These are phyloP conservation scores for Serendipita sp. DNA, from an alignment of 768 basidiomycete genomes.

Conservation along the genomic window DNA sequence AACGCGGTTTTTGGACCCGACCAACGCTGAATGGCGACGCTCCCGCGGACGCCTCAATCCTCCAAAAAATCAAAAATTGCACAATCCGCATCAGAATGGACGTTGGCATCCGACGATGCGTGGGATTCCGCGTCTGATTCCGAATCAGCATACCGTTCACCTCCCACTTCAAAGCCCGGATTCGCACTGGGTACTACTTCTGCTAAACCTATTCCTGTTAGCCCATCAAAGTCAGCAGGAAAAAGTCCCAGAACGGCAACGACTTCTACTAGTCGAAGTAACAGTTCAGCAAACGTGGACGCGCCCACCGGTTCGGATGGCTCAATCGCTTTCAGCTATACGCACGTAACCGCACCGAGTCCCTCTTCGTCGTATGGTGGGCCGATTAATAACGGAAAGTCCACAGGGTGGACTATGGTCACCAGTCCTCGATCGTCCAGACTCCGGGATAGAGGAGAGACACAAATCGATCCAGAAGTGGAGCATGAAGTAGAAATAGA, in stretches of 20 bases:
- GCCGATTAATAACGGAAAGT: constrained; percentile 36
- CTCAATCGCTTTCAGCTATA: constrained; percentile 61
- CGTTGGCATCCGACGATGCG: constrained; percentile 39
- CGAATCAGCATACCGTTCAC: constrained; percentile 27
- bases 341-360: constrained; percentile 58
- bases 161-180: neutral
- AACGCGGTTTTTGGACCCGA: neutral
- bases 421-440: constrained; percentile 23
- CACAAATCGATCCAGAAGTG: constrained; percentile 15
- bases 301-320: constrained; percentile 8
- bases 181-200: constrained; percentile 17
- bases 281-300: neutral
- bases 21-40: neutral
- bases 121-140: constrained; percentile 78
- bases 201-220: constrained; percentile 20
- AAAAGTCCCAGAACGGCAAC: constrained; percentile 27
- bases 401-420: constrained; percentile 54
- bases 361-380: constrained; percentile 21
- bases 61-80: neutral
- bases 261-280: constrained; percentile 34
- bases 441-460: constrained; percentile 14
- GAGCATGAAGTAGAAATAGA: constrained; percentile 18
- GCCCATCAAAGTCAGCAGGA: constrained; percentile 43
- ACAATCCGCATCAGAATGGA: neutral
- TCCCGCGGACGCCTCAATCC: neutral